Evolutionary conservation across 371 early-diverging fungal genomes (phyloP).

Genomic region (Mortierella sp.): DNA sequence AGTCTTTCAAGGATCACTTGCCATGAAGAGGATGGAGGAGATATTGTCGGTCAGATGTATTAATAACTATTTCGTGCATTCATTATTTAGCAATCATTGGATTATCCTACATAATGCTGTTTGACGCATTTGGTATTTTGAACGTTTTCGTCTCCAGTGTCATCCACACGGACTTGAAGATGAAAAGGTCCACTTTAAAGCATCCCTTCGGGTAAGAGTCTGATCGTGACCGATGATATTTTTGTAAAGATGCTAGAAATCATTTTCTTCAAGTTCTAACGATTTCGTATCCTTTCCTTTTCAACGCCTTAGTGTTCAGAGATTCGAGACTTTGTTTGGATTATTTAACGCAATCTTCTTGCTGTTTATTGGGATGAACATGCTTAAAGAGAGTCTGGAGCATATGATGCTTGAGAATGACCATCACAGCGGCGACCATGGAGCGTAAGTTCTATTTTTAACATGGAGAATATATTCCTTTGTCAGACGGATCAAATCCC

Average conservation of each 20-base stretch:
- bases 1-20: too few relatives aligned
- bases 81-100: conserved; percentile 64
- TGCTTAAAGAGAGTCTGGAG: conserved; percentile 75
- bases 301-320: conserved; percentile 45
- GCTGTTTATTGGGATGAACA: conserved; percentile 75
- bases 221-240: background rate
- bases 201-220: conserved; percentile 70
- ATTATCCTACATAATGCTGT: conserved; percentile 67
- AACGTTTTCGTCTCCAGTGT: conserved; percentile 69
- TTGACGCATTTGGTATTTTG: conserved; percentile 75
- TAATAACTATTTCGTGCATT: background rate
- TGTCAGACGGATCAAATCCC: conserved; percentile 3
- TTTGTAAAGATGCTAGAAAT: background rate
- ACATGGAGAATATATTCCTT: background rate
- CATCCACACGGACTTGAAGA: conserved; percentile 60
- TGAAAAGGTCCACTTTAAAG: conserved; percentile 64
- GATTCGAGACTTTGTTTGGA: conserved; percentile 72
- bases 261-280: background rate
- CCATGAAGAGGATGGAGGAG: background rate
- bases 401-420: conserved; percentile 67
- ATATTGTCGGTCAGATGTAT: background rate
- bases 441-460: conserved; percentile 40
- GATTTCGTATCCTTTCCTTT: background rate
- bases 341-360: conserved; percentile 70
- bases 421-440: conserved; percentile 60